Conservation (phyloP, 2,329 filamentous ascomycete genomes). For the Verticillium zaregamsianum region DNA sequence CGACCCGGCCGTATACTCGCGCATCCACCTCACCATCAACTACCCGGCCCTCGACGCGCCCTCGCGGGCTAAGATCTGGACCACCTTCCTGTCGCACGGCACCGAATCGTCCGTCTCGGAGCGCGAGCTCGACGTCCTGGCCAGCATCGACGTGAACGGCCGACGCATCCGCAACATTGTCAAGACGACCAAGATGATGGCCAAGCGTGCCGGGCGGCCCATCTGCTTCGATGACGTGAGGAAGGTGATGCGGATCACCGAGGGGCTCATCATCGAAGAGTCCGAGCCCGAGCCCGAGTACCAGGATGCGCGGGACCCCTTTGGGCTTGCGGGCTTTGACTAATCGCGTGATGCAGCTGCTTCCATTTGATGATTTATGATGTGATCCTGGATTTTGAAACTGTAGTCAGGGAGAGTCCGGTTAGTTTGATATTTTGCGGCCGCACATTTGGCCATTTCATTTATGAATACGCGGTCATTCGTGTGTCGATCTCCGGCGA, state of each 20-base stretch:
- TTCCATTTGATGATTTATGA: too few relatives aligned
- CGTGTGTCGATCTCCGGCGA: too few relatives aligned
- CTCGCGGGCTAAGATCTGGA: constrained; percentile 18
- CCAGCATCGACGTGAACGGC: constrained; percentile 15
- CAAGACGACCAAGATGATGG: constrained; percentile 19
- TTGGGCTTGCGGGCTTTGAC: not conserved
- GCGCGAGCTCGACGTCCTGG: constrained; percentile 9
- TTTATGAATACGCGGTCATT: too few relatives aligned
- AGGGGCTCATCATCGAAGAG: constrained; percentile 10
- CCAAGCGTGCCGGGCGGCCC: constrained; percentile 8
- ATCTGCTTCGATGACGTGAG: constrained; percentile 14
- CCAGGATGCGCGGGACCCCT: not conserved
- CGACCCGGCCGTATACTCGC: constrained; percentile 43
- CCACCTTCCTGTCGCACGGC: constrained; percentile 14
- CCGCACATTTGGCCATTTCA: too few relatives aligned
- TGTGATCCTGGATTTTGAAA: too few relatives aligned
- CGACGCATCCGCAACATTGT: constrained; percentile 18
- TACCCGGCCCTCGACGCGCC: constrained; percentile 21
- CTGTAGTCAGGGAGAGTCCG: too few relatives aligned
- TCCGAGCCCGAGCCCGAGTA: not conserved
- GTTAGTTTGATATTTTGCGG: too few relatives aligned
- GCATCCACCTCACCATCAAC: constrained; percentile 40
- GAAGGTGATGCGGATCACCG: constrained; percentile 19
- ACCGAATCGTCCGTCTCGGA: constrained; percentile 7
- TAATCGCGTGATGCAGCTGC: not conserved